Conservation (phyloP, 306 rosid genomes). For the Begonia loranthoides region DNA sequence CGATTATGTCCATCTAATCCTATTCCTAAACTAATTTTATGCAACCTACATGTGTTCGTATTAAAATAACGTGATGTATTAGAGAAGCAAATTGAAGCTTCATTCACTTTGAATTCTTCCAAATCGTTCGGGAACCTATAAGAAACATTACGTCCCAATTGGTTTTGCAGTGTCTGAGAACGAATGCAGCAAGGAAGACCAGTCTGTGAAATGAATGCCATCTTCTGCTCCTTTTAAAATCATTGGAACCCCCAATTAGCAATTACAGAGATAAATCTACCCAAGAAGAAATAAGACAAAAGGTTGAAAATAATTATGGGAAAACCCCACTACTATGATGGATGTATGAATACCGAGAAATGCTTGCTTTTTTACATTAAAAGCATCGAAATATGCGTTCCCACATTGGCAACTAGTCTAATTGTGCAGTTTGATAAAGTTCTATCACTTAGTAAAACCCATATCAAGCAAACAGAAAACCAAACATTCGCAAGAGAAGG, state of each 20-base stretch:
- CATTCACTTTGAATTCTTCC: constrained; percentile 26
- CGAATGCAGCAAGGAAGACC: constrained; percentile 22
- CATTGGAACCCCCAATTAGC: too few species aligned
- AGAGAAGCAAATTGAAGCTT: constrained; percentile 24
- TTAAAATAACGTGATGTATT: constrained; percentile 20
- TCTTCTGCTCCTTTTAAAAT: constrained; percentile 2
- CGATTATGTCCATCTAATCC: constrained; percentile 14
- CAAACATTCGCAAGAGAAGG: too few species aligned
- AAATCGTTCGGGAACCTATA: constrained; percentile 16
- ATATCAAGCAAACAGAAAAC: too few species aligned
- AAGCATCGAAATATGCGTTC: too few species aligned
- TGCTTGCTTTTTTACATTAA: too few species aligned
- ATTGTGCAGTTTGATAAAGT: too few species aligned
- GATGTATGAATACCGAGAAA: too few species aligned
- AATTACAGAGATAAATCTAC: too few species aligned
- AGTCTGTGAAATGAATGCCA: constrained; percentile 42
- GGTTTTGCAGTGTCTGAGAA: constrained; percentile 16
- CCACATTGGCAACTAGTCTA: too few species aligned
- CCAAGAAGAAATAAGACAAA: background rate
- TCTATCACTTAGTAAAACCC: too few species aligned
- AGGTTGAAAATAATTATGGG: background rate
- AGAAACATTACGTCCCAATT: constrained; percentile 13
- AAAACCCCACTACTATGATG: too few species aligned
- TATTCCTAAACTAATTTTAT: constrained; percentile 10
- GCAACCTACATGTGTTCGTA: constrained; percentile 22